Percentiles rank a stretch among this genome's conserved stretches.
phyloP scores from a whole-genome alignment of 768 basidiomycete species.

The Rhizopogon vinicolor region DNA sequence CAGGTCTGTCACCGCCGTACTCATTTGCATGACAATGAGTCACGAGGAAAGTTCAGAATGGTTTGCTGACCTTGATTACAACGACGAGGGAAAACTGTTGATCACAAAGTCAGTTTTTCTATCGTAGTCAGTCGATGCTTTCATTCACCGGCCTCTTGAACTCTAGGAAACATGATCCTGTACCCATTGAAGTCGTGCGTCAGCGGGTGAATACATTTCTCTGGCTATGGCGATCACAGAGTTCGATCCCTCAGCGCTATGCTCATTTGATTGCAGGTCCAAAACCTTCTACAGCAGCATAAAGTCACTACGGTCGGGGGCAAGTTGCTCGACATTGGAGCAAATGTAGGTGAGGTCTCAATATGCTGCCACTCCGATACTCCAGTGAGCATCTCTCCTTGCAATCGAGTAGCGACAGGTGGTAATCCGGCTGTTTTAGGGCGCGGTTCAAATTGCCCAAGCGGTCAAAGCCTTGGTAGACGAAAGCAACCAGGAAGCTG shows the following conservation, averaged over 20 bases:
- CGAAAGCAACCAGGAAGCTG: slow-evolving; percentile 38
- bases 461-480: slow-evolving; percentile 54
- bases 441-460: slow-evolving; percentile 46
- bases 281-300: slow-evolving; percentile 36
- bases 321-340: slow-evolving; percentile 36
- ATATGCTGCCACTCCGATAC: slow-evolving; percentile 68
- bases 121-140: background rate
- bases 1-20: slow-evolving; percentile 33
- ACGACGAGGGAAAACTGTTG: slow-evolving; percentile 48
- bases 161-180: slow-evolving; percentile 47
- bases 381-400: slow-evolving; percentile 36
- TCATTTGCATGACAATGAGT: background rate
- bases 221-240: background rate
- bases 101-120: slow-evolving; percentile 45
- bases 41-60: slow-evolving; percentile 38
- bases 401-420: background rate
- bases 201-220: slow-evolving; percentile 32
- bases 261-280: slow-evolving; percentile 29
- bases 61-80: slow-evolving; percentile 66
- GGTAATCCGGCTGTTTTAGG: slow-evolving; percentile 26
- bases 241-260: background rate
- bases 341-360: slow-evolving; percentile 44
- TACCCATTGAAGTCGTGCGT: slow-evolving; percentile 36
- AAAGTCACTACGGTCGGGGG: slow-evolving; percentile 46
- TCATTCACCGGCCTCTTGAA: background rate